Base-by-base conservation (phyloP, 2,329 filamentous ascomycete genomes). In the Scytalidium sp. region DNA sequence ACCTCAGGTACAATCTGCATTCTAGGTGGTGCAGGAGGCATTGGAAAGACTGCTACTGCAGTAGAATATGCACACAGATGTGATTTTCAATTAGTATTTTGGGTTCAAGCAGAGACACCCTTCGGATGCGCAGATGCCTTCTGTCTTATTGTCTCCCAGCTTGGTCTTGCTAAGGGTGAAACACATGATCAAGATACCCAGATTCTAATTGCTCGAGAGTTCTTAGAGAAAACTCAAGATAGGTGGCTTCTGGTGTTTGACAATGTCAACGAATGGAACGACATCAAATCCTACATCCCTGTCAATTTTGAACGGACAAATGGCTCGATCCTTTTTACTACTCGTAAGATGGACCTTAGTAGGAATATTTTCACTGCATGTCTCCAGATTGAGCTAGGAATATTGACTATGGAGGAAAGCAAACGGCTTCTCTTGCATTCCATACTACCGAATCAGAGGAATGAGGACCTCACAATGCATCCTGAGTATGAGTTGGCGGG, bases 181-280 rank as follows among this genome's bases (percentile, higher is more conserved):
- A 22, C 13, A 9, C 21, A 40, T 17, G 27, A 48, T 3, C 19
- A 27, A 19, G 27, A n/a, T 36, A 39, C 15, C 32, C 25, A 41
- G 40, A 50, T 36, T 10, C 23, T 42, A 10, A 21, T 45, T 11
- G 45, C 50, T 8, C 41, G 50, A 19, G 43, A 45, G 15, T 47
- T 32, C 27, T 32, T 60, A 25, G 20, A 45, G 21, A n/a, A 29
- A 20, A 21, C 45, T 52, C 2, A 50, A 17, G 20, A 48, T 45
- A 20, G 19, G 29, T 58, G 54, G 54, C 39, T 58, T 10, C 21
- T 61, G 9, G 43, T 57, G 5, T 56, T 61, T 25, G 59, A 61
- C 48, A 61, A 61, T 45, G 57, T 57, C 13, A 45, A 43, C 10
- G 23, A 19, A 5, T 58, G 55, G 52, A 27, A 23, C 6, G 50